Percentiles rank a stretch among this genome's conserved stretches.
Conservation (phyloP, 768 basidiomycete genomes). For the Trametes sanguinea region DNA sequence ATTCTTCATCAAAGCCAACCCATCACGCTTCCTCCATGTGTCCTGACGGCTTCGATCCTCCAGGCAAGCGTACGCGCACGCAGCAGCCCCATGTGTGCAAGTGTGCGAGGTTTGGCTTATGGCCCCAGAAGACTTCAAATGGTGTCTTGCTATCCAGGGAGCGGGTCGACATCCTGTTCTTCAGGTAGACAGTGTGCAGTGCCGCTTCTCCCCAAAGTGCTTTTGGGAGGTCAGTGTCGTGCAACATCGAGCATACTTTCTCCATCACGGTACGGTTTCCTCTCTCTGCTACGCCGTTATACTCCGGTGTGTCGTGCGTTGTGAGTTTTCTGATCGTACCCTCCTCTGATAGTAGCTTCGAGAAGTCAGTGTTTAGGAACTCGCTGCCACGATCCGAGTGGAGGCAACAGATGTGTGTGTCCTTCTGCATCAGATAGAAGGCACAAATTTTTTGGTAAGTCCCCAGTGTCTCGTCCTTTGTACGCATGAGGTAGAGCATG, state of each 20-base stretch:
- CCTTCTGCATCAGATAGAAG: conserved; percentile 37
- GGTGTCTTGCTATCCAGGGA: conserved; percentile 25
- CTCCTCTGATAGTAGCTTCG: conserved; percentile 30
- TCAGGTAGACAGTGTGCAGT: conserved; percentile 25
- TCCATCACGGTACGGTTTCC: conserved; percentile 32
- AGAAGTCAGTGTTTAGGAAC: conserved; percentile 32
- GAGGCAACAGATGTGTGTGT: conserved; percentile 32
- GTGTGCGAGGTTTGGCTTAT: conserved; percentile 20
- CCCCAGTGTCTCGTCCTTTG: conserved; percentile 37
- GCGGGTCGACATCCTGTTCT: conserved; percentile 23
- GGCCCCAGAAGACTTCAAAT: conserved; percentile 21
- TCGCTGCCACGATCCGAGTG: conserved; percentile 46
- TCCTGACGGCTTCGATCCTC: conserved; percentile 10
- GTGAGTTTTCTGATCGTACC: conserved; percentile 45
- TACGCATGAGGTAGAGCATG: conserved; percentile 34
- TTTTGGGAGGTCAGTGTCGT: conserved; percentile 24
- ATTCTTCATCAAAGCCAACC: conserved; percentile 4
- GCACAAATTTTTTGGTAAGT: conserved; percentile 39
- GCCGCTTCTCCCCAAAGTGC: conserved; percentile 36
- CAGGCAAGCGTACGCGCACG: conserved; percentile 11
- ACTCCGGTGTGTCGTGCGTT: conserved; percentile 43
- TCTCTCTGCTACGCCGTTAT: conserved; percentile 45
- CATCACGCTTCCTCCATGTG: conserved; percentile 9
- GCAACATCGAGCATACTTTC: conserved; percentile 31
- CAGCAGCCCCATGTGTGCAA: conserved; percentile 19